Evolutionary conservation across 345 rosid genomes (phyloP).

Genomic region (Syzygium oleosum): DNA sequence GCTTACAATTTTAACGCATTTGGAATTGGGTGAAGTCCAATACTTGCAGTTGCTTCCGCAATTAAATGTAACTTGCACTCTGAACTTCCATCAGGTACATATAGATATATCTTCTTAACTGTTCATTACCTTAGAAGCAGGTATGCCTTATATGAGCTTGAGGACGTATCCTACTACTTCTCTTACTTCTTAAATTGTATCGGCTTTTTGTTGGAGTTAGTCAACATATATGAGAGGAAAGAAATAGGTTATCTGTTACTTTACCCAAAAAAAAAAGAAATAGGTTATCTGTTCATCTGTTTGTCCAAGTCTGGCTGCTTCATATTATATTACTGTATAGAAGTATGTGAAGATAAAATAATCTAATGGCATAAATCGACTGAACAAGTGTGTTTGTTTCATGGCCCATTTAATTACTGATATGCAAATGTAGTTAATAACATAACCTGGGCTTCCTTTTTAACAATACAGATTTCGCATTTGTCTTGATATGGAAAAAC

Average conservation of each 20-base stretch:
- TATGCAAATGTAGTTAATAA: neutral
- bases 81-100: slow-evolving; percentile 88
- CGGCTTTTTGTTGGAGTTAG: neutral
- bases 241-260: neutral
- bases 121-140: neutral
- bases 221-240: neutral
- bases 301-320: neutral
- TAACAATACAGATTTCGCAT: neutral
- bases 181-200: neutral
- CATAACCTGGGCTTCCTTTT: neutral
- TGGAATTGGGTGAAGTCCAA: slow-evolving; percentile 86
- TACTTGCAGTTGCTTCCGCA: slow-evolving; percentile 74
- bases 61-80: slow-evolving; percentile 57
- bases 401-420: neutral
- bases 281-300: neutral
- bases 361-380: neutral
- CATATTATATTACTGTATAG: neutral
- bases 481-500: neutral
- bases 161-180: neutral
- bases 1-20: slow-evolving; percentile 75
- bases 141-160: neutral
- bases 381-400: neutral
- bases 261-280: too few relatives aligned
- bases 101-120: neutral
- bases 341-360: neutral